Evolutionary conservation across 208 protist species (phyloP).

Genomic region (Acanthamoeba royreba): DNA sequence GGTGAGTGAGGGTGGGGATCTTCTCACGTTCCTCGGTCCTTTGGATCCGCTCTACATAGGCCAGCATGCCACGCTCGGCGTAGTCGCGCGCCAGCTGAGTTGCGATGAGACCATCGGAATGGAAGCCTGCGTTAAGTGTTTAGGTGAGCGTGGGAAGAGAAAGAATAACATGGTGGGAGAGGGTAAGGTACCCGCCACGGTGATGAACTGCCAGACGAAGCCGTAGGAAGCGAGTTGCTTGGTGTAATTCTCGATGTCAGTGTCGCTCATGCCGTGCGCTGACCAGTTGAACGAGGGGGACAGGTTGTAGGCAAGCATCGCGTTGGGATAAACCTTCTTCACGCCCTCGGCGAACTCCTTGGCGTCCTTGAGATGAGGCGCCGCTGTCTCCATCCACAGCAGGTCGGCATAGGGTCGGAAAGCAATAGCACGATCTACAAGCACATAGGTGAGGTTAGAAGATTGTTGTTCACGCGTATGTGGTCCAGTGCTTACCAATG

Average conservation of each 20-base stretch:
- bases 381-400: conserved; percentile 85
- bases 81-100: conserved; percentile 79
- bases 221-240: conserved; percentile 59
- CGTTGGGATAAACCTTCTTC: conserved; percentile 66
- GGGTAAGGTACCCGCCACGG: conserved; percentile 7
- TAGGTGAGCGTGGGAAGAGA: too few relatives aligned
- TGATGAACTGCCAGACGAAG: conserved; percentile 65
- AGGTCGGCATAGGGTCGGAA: conserved; percentile 83
- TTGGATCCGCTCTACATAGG: conserved; percentile 83
- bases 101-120: conserved; percentile 73
- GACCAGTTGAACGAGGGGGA: conserved; percentile 90
- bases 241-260: conserved; percentile 70
- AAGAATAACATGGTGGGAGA: background rate
- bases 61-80: conserved; percentile 77
- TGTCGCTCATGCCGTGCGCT: conserved; percentile 73
- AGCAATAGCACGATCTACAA: conserved; percentile 68
- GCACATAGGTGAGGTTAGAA: background rate
- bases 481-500: background rate
- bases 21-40: conserved; percentile 72
- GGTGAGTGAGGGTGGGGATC: conserved; percentile 80
- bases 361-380: conserved; percentile 76
- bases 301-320: conserved; percentile 85
- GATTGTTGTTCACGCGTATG: background rate
- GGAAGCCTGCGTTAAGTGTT: conserved; percentile 85
- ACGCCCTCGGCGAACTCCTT: conserved; percentile 78